Evolutionary conservation across 441 rosid species (phyloP).

Genomic region (Populus hybrid): DNA sequence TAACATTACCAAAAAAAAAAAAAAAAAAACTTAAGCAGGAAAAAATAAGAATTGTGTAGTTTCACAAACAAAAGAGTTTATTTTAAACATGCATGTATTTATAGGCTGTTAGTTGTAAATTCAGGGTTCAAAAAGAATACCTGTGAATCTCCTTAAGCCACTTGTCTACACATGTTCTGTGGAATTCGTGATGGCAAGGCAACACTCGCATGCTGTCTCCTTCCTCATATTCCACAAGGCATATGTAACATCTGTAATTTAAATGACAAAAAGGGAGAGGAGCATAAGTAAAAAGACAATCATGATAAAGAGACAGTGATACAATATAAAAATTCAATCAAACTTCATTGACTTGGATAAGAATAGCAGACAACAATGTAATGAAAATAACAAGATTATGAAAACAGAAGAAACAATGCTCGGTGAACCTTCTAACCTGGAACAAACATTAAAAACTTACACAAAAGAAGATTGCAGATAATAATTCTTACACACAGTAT

Average conservation of each 20-base stretch:
- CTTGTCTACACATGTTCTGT: slow-evolving; percentile 77
- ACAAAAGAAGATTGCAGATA: background rate
- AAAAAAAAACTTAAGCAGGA: background rate
- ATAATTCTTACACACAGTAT: background rate
- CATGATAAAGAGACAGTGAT: background rate
- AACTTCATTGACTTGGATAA: background rate
- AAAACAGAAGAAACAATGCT: background rate
- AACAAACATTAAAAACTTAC: background rate
- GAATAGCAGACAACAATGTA: background rate
- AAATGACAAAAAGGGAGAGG: background rate
- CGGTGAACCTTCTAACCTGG: background rate
- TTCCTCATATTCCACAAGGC: slow-evolving; percentile 96
- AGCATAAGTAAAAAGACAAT: background rate
- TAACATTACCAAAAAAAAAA: background rate
- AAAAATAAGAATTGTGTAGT: background rate
- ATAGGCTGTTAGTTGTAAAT: background rate
- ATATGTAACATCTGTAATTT: slow-evolving; percentile 76
- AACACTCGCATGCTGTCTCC: slow-evolving; percentile 78
- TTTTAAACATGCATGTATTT: background rate
- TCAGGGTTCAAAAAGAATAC: slow-evolving; percentile 32
- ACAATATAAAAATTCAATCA: background rate
- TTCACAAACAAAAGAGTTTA: background rate
- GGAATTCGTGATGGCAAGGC: slow-evolving; percentile 94
- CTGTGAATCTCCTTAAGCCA: slow-evolving; percentile 99
- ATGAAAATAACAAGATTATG: background rate